phyloP scores from a whole-genome alignment of 768 basidiomycete species.

The Clitopilus passeckerianus region DNA sequence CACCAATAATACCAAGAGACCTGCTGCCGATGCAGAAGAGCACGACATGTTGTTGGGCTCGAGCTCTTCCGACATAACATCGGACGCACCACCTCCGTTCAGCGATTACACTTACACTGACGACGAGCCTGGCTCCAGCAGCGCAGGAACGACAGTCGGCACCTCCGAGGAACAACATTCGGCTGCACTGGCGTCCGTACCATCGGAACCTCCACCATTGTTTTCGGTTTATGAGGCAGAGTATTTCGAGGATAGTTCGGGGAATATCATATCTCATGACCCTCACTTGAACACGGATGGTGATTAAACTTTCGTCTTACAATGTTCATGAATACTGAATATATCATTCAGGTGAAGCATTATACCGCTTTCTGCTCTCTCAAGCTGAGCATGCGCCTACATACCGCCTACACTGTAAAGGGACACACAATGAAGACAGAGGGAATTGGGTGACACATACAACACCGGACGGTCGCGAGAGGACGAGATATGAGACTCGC shows the following conservation, averaged over 20 bases:
- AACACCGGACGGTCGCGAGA: conserved; percentile 20
- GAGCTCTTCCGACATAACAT: background rate
- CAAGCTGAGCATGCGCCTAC: conserved; percentile 41
- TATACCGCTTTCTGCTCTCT: conserved; percentile 62
- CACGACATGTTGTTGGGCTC: background rate
- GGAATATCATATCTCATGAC: conserved; percentile 66
- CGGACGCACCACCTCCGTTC: background rate
- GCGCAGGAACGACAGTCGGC: background rate
- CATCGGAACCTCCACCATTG: conserved; percentile 39
- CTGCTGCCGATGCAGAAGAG: conserved; percentile 4
- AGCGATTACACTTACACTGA: background rate
- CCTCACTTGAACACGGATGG: conserved; percentile 64
- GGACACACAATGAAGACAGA: conserved; percentile 46
- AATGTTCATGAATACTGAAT: background rate
- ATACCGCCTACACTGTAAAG: conserved; percentile 38
- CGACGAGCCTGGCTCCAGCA: background rate
- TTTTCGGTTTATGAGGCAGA: conserved; percentile 64
- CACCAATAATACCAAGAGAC: background rate
- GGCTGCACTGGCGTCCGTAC: background rate
- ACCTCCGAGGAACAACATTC: background rate
- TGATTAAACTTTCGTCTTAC: conserved; percentile 9
- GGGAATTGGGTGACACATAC: conserved; percentile 31
- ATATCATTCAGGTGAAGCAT: conserved; percentile 46
- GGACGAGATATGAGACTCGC: conserved; percentile 36
- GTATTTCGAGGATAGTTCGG: conserved; percentile 41